Evolutionary conservation across 768 basidiomycete genomes (phyloP), one percentile per base, ranked within the genome.

Genomic region (Tylopilus subfusipes): DNA sequence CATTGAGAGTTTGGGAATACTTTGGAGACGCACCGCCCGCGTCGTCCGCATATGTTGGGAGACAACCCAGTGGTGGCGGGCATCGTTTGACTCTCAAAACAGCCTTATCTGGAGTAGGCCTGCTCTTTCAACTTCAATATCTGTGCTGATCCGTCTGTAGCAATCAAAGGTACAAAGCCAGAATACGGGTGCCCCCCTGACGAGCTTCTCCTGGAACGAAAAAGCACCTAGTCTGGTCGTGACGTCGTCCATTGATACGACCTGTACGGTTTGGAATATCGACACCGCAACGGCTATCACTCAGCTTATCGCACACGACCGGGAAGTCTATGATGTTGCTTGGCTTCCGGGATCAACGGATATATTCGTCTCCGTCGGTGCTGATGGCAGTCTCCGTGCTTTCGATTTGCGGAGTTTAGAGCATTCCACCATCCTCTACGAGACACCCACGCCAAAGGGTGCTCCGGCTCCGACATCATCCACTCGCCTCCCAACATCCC

Each of bases 251-350:
- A 96, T 98, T 63, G 97, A 99, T 68, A 99, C 97, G 48, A 97
- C 95, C 14, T 98, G 96, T 69, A 98, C 97, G 2, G 90, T 98
- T 22, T 99, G 97, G 97, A 97, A 99, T 71, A 91, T 99, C 67
- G 90, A 96, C 64, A 92, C 92, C 4, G 83, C 85, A 24, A 86
- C 89, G 8, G 96, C 97, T 24, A 84, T 98, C 67, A 99, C 97
- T 3, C 97, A 98, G 71, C 84, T 99, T 56, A 96, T 97, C 65
- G 94, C 96, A 0, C 96, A 97, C 72, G 94, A 98, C 76, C 84
- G 91, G 44, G 89, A 95, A 74, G 94, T 93, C 14, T 96, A 95
- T 74, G 94, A 98, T 68, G 94, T 97, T 39, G 94, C 93, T n/a
- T 99, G 97, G 96, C 81, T 98, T 13, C 97, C 97, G 6, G 83